These are phyloP conservation scores for Ajuga reptans DNA, from an alignment of 305 asterid species.

Conservation along the genomic window DNA sequence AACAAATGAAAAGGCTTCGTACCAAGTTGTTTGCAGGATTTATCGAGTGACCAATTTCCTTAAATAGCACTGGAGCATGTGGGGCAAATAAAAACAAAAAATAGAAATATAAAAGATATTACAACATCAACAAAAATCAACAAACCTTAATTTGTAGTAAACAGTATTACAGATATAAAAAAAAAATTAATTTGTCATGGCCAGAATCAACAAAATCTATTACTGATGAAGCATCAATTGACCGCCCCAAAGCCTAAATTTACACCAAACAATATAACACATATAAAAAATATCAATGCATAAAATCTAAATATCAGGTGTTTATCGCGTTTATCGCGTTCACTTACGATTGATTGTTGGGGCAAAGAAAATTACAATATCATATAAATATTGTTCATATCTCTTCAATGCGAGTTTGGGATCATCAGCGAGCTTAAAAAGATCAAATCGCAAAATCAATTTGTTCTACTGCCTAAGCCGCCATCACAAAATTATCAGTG, in stretches of 20 bases:
- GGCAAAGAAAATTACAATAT: conserved; percentile 55
- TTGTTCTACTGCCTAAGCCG: no score
- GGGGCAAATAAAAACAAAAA: background rate
- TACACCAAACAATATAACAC: background rate
- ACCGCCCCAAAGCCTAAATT: conserved; percentile 68
- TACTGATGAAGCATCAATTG: conserved; percentile 44
- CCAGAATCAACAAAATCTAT: conserved; percentile 72
- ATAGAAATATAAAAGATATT: conserved; percentile 1
- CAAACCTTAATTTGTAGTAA: no score
- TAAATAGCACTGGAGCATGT: conserved; percentile 80
- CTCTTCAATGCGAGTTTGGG: conserved; percentile 66
- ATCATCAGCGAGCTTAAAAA: conserved; percentile 66
- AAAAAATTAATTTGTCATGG: no score
- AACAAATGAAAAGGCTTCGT: conserved; percentile 17
- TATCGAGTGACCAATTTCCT: conserved; percentile 74
- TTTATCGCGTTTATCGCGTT: background rate
- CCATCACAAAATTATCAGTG: no score
- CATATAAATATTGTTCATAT: conserved; percentile 63
- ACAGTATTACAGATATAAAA: no score
- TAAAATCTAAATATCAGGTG: background rate
- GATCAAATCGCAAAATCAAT: no score
- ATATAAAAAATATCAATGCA: background rate
- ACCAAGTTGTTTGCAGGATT: conserved; percentile 75
- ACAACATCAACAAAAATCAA: no score
- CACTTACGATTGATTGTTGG: conserved; percentile 58